Base-by-base conservation (phyloP, 2,329 filamentous ascomycete species). In the Lasiodiplodia gonubiensis region DNA sequence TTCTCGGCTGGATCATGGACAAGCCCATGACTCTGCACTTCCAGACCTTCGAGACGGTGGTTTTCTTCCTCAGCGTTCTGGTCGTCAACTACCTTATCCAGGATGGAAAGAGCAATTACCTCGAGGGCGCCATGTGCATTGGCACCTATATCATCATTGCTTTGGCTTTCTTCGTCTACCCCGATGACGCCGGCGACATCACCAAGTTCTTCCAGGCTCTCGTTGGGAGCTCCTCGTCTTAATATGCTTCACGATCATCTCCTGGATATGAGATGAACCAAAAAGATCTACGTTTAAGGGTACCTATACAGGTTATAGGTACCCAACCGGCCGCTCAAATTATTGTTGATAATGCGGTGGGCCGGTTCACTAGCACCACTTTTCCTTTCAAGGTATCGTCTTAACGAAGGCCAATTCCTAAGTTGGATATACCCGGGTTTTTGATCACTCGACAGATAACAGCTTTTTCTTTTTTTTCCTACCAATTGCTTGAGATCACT, bases 1-100 rank as follows among this genome's bases (percentile, higher is more conserved):
- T 87, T 51, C 80, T 86, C 11, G 85, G 85, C 61, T 86, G 85
- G 85, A 81, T 83, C 72, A 83, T 87, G 67, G 80, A 79, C 25
- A 74, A 83, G 70, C 78, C 81, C 55, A 86, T 86, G 84, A 83
- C 90, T 33, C 84, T 96, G 39, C 93, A 94, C 81, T 96, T 96
- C 78, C 92, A 92, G 69, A 85, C 93, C 59, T 97, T 96, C 79
- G 92, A 96, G 85, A 96, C 92, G 0, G 91, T 95, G 25, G 92
- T 90, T 67, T 86, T 96, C 74, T 96, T 96, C 78, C 88, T 94
- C 63, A 91, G 89, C 63, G 89, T 93, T 8, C 89, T 96, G 70
- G 93, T 96, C 70, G 92, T 94, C 79, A 95, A 94, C 80, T 96
- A 95, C 76, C 81, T 96, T 68, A 92, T 96, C 59, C 83, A 94